Evolutionary conservation across 1,284 basidiomycete genomes (phyloP).

Genomic region (Porogramme epimiltina): DNA sequence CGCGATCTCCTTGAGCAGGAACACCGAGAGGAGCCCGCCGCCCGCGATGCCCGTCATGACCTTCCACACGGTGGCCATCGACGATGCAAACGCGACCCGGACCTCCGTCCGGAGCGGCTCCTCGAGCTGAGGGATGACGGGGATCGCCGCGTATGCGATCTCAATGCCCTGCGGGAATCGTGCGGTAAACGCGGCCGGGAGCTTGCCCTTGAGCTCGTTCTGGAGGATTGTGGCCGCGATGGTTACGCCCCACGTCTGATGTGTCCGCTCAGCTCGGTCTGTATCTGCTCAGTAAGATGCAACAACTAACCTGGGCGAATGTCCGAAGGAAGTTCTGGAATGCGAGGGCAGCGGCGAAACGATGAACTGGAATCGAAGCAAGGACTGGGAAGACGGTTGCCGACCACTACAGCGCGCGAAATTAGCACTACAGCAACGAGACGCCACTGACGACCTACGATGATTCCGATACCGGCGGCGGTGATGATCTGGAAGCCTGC

Average conservation of each 20-base stretch:
- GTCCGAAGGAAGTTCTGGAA: slow-evolving; percentile 35
- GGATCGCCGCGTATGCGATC: slow-evolving; percentile 40
- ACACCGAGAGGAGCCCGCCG: slow-evolving; percentile 13
- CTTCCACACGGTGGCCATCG: slow-evolving; percentile 29
- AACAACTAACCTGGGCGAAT: slow-evolving; percentile 25
- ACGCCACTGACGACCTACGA: too few species aligned
- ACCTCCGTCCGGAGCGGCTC: slow-evolving; percentile 26
- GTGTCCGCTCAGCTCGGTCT: neutral
- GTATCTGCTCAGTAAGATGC: neutral
- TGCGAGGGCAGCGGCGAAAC: slow-evolving; percentile 32
- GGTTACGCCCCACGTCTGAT: slow-evolving; percentile 41
- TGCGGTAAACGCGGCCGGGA: slow-evolving; percentile 35
- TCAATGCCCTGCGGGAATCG: slow-evolving; percentile 34
- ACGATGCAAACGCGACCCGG: slow-evolving; percentile 28
- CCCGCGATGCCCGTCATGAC: slow-evolving; percentile 27
- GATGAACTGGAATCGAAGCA: slow-evolving; percentile 33
- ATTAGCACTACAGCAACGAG: too few species aligned
- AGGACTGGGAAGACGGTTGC: slow-evolving; percentile 36
- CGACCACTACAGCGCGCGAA: slow-evolving; percentile 24
- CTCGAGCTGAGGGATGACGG: slow-evolving; percentile 29
- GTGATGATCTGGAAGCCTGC: slow-evolving; percentile 35
- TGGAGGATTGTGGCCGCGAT: slow-evolving; percentile 41
- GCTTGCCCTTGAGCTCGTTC: slow-evolving; percentile 36
- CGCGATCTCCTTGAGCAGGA: slow-evolving; percentile 6
- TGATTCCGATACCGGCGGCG: slow-evolving; percentile 26